These are phyloP conservation scores for Salisapilia sapeloensis DNA, from an alignment of 352 stramenopile species.

Conservation along the genomic window DNA sequence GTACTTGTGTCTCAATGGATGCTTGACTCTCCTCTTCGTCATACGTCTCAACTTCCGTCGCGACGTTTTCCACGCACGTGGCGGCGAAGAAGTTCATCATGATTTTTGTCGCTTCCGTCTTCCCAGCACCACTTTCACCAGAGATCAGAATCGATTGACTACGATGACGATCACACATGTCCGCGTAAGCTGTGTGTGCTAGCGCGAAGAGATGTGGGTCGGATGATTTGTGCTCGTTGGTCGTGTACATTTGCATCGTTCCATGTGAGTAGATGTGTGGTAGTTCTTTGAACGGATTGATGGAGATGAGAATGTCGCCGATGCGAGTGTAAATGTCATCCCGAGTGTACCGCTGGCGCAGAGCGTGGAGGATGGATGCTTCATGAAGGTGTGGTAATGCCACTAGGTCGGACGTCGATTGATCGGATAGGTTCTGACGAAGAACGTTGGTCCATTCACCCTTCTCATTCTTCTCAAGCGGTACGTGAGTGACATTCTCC, in stretches of 20 bases:
- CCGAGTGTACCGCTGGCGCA: slow-evolving; percentile 56
- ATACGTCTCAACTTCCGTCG: slow-evolving; percentile 2
- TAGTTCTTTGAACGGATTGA: slow-evolving; percentile 73
- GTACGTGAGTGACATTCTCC: slow-evolving; percentile 9
- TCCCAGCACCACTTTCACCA: slow-evolving; percentile 70
- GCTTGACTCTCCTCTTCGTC: slow-evolving; percentile 1
- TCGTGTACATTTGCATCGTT: slow-evolving; percentile 25
- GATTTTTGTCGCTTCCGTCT: slow-evolving; percentile 84
- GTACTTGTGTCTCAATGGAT: slow-evolving; percentile 70
- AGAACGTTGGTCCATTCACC: slow-evolving; percentile 55
- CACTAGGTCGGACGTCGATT: slow-evolving; percentile 61
- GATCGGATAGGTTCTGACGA: slow-evolving; percentile 36
- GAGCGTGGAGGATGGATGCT: slow-evolving; percentile 63
- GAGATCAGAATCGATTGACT: slow-evolving; percentile 79
- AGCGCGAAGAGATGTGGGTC: slow-evolving; percentile 65
- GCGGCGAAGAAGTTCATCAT: slow-evolving; percentile 81
- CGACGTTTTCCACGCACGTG: slow-evolving; percentile 23
- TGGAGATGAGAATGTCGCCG: slow-evolving; percentile 73
- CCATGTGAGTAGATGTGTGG: slow-evolving; percentile 42
- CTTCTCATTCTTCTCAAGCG: slow-evolving; percentile 11
- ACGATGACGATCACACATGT: slow-evolving; percentile 41
- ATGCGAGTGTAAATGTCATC: slow-evolving; percentile 80
- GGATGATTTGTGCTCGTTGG: slow-evolving; percentile 7
- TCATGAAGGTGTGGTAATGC: slow-evolving; percentile 74
- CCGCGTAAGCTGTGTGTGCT: slow-evolving; percentile 45